phyloP scores from a whole-genome alignment of 1,284 basidiomycete genomes.

The Ceratobasidium sp. region DNA sequence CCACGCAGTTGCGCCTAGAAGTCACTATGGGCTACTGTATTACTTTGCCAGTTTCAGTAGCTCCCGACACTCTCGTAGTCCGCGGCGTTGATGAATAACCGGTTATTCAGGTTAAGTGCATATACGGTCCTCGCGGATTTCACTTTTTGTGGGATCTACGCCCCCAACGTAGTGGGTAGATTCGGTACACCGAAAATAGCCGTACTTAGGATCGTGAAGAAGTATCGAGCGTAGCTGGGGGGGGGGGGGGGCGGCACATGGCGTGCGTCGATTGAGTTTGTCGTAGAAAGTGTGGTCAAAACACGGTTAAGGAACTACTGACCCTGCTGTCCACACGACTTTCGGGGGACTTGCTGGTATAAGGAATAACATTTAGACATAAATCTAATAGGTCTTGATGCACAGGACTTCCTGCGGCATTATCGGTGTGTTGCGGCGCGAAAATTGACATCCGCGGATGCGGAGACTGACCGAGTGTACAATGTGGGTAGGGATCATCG shows the following conservation, averaged over 20 bases:
- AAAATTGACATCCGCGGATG: constrained; percentile 4
- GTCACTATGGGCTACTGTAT: not conserved
- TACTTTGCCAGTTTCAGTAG: no score
- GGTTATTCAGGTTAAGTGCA: not conserved
- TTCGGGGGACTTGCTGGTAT: not conserved
- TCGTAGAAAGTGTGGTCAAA: not conserved
- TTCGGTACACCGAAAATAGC: not conserved
- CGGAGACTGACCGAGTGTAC: not conserved
- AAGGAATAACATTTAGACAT: not conserved
- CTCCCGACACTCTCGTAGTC: not conserved
- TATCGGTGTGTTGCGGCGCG: not conserved
- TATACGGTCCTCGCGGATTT: not conserved
- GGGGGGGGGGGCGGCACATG: not conserved
- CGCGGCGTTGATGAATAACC: not conserved
- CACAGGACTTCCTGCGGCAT: not conserved
- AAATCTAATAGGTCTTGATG: not conserved
- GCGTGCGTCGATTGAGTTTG: constrained; percentile 7
- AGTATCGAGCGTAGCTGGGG: not conserved
- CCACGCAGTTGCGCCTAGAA: not conserved
- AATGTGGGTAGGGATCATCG: not conserved
- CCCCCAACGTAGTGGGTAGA: not conserved
- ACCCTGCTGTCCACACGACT: not conserved
- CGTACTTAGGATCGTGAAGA: not conserved
- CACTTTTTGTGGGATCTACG: not conserved
- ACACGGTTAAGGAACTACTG: constrained; percentile 16